Base-by-base conservation (phyloP, 2,329 filamentous ascomycete genomes). In the Penicillium sp. region DNA sequence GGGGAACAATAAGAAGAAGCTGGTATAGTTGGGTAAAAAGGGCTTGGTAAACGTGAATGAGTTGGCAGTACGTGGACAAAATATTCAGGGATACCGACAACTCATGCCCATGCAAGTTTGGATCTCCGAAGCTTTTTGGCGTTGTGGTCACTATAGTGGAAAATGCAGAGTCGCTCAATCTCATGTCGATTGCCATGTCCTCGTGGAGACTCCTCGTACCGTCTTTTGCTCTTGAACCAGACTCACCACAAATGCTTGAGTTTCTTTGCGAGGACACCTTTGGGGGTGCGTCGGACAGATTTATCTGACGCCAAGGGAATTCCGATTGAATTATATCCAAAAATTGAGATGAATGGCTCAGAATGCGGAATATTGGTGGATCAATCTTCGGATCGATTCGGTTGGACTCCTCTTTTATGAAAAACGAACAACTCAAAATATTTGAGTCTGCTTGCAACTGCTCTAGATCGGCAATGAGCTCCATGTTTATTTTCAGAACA, bases 1-100 rank as follows among this genome's bases (percentile, higher is more conserved):
- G 60, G 5, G 58, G 48, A 8, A 56, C 30, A 13, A 55, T 49
- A 7, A 62, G 47, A 36, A 62, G 54, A 0, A 55, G 24, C 17
- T 58, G 60, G 37, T 62, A 58, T 4, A 63, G 40, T 8, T 56
- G 51, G 10, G 32, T 53, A 9, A 61, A 62, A 10, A 60, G 33
- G 3, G 49, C 40, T 17, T 49, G 56, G 36, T 63, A 58, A 4
- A 61, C 21, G 2, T 49, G 52, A 8, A 52, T 33, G 1, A 63
- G 42, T 29, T 58, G 52, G 18, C 43, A 50, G 46, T 63, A 57
- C 8, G 54, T 46, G 4, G 57, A 49, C 3, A 63, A 21, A 1
- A 62, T 49, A 3, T 43, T 55, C 4, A 62, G 43, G 23, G 49
- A 54, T 4, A 48, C 40, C 2, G 48, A 40, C 4, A 60, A 29